Percentiles rank a stretch among this genome's conserved stretches.
phyloP scores from a whole-genome alignment of 202 grass and related monocot genomes.

The Schoenoplectus triqueter region DNA sequence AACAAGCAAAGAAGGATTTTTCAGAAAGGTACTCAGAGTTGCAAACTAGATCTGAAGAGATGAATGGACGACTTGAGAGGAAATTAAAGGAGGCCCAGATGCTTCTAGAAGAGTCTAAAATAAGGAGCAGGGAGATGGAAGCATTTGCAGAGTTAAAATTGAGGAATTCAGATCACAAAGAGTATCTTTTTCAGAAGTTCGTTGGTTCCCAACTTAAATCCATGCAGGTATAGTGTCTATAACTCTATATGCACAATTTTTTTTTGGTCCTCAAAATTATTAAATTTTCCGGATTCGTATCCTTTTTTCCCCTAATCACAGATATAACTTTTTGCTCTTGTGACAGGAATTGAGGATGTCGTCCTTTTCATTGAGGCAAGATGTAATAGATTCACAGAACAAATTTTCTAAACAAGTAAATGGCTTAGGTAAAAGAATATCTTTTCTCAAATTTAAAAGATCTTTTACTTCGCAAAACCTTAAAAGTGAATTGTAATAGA shows the following conservation, averaged over 20 bases:
- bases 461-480: constrained; percentile 3
- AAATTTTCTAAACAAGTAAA: constrained; percentile 72
- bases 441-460: neutral
- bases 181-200: constrained; percentile 51
- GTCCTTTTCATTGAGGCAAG: constrained; percentile 74
- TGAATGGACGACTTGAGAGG: constrained; percentile 38
- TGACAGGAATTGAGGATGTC: constrained; percentile 86
- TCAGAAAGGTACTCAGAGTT: constrained; percentile 36
- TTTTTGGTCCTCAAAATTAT: neutral
- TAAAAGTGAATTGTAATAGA: neutral
- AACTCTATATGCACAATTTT: constrained; percentile 17
- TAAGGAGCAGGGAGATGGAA: constrained; percentile 57
- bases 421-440: constrained; percentile 60
- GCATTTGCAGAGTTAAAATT: constrained; percentile 55
- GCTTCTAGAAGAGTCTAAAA: constrained; percentile 63
- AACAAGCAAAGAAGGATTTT: constrained; percentile 39
- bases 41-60: constrained; percentile 50
- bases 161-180: constrained; percentile 53
- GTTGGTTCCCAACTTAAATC: constrained; percentile 54
- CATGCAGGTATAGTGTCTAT: constrained; percentile 62
- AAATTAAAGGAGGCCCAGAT: constrained; percentile 61
- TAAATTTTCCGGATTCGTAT: constrained; percentile 31
- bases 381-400: constrained; percentile 66
- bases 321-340: constrained; percentile 46
- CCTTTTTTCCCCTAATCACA: constrained; percentile 26